These are phyloP conservation scores for Ophiostoma quercus DNA, from an alignment of 2,329 filamentous ascomycete genomes.

Conservation along the genomic window DNA sequence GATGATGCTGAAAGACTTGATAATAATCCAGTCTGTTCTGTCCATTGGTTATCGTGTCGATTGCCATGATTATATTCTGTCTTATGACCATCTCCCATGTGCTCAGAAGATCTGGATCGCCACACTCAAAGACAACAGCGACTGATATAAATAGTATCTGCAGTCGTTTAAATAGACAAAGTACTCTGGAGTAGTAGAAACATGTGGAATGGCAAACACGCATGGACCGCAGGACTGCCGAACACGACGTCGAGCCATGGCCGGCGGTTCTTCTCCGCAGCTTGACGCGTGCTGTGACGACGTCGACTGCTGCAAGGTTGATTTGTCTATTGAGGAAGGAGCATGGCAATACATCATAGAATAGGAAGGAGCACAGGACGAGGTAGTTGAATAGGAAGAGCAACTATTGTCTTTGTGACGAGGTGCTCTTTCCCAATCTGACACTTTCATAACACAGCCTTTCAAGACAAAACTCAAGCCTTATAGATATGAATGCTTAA, in stretches of 20 bases:
- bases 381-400: background rate
- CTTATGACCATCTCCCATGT: background rate
- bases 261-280: background rate
- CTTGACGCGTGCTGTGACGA: background rate
- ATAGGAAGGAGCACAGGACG: background rate
- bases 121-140: background rate
- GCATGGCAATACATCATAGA: background rate
- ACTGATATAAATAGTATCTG: background rate
- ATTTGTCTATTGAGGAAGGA: background rate
- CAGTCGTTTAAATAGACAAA: background rate
- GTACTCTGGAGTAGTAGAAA: background rate
- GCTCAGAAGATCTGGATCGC: background rate
- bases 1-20: too few species aligned
- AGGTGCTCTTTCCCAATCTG: background rate
- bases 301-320: background rate
- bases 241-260: background rate
- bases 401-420: background rate
- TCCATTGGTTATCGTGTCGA: background rate
- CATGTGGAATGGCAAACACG: background rate
- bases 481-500: background rate
- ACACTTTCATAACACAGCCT: background rate
- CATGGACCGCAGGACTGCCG: background rate
- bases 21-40: too few species aligned
- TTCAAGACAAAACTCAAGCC: background rate
- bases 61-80: background rate